Percentiles rank a stretch among this genome's conserved stretches.
Conservation (phyloP, 2,329 filamentous ascomycete genomes). For the Sordariomycetes sp. region DNA sequence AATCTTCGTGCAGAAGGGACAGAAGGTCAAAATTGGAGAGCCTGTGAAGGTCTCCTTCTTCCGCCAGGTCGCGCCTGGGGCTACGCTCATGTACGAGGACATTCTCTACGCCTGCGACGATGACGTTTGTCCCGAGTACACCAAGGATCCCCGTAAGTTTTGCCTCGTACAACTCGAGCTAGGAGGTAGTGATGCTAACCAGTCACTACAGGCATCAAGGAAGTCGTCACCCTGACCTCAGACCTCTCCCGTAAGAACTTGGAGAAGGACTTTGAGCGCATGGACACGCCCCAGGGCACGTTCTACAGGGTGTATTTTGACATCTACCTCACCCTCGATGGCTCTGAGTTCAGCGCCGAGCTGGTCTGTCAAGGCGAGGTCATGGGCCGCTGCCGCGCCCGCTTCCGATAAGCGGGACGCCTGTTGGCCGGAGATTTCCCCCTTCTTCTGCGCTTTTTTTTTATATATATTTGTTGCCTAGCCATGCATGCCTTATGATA, state of each 20-base stretch:
- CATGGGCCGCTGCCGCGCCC: slow-evolving; percentile 90
- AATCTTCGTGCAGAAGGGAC: slow-evolving; percentile 97
- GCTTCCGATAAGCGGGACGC: slow-evolving; percentile 49
- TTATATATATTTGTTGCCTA: background rate
- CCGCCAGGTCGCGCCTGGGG: slow-evolving; percentile 90
- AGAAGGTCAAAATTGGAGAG: slow-evolving; percentile 98
- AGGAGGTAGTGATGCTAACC: slow-evolving; percentile 12
- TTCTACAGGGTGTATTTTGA: slow-evolving; percentile 79
- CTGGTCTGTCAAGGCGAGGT: slow-evolving; percentile 98
- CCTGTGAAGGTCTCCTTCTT: slow-evolving; percentile 98
- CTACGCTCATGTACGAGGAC: slow-evolving; percentile 98
- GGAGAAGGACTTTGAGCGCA: slow-evolving; percentile 97
- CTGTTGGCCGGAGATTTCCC: background rate
- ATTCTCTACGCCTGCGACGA: slow-evolving; percentile 96
- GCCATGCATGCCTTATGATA: slow-evolving; percentile 4
- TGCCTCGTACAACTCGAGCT: background rate
- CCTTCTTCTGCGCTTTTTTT: background rate
- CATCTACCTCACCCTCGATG: slow-evolving; percentile 86
- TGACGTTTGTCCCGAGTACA: slow-evolving; percentile 96
- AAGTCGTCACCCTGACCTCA: slow-evolving; percentile 93
- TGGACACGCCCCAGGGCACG: slow-evolving; percentile 95
- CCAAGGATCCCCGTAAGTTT: slow-evolving; percentile 92
- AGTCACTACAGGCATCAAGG: slow-evolving; percentile 63
- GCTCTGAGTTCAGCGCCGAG: slow-evolving; percentile 95
- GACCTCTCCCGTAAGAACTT: slow-evolving; percentile 96